Evolutionary conservation across 306 rosid genomes (phyloP).

Genomic region (Dalbergia cultrata): DNA sequence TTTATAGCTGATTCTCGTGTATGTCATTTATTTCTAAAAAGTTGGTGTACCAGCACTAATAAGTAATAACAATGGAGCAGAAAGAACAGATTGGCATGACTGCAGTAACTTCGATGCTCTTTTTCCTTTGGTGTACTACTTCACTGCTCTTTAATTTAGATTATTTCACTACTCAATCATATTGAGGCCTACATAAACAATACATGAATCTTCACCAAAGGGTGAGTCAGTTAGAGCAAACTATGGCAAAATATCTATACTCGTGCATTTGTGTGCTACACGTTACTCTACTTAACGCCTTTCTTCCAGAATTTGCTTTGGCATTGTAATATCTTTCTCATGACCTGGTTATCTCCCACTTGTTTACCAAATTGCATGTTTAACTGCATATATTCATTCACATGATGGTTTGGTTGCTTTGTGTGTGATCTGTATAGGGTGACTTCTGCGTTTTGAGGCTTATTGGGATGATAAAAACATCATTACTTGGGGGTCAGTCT

Average conservation of each 20-base stretch:
- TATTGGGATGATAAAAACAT: background rate
- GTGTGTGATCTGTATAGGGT: background rate
- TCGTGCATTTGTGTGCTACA: background rate
- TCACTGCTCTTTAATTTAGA: background rate
- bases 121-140: too few relatives aligned
- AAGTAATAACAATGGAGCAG: too few relatives aligned
- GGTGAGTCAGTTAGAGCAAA: background rate
- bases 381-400: background rate
- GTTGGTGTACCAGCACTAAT: too few relatives aligned
- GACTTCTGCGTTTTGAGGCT: conserved; percentile 9
- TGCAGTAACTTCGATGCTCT: background rate
- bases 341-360: conserved; percentile 35
- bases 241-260: conserved; percentile 27
- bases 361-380: background rate
- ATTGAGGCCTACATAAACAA: background rate
- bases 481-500: conserved; percentile 4
- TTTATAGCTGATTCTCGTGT: too few relatives aligned
- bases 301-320: conserved; percentile 30
- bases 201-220: conserved; percentile 31
- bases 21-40: too few relatives aligned
- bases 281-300: background rate
- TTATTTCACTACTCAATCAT: conserved; percentile 12
- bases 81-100: background rate
- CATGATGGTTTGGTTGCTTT: background rate
- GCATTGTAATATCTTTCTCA: conserved; percentile 39